Percentiles rank a stretch among this genome's conserved stretches.
Conservation (phyloP, 352 stramenopile species). For the Pythium monospermum region DNA sequence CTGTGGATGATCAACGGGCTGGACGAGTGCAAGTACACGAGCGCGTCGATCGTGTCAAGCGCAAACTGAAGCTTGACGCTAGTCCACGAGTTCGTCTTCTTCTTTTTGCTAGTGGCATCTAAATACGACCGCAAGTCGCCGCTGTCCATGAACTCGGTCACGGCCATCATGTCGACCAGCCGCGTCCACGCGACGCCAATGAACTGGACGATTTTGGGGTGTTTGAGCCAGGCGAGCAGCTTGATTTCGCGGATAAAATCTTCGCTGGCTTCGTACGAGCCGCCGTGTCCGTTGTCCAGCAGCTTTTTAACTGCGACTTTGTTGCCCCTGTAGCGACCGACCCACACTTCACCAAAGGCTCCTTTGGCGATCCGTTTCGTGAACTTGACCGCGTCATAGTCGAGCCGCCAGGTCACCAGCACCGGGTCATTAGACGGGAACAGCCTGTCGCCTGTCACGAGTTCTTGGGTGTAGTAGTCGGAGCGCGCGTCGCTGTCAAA, state of each 20-base stretch:
- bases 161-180: conserved; percentile 57
- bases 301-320: conserved; percentile 61
- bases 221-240: conserved; percentile 63
- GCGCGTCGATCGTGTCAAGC: conserved; percentile 54
- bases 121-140: conserved; percentile 57
- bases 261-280: conserved; percentile 46
- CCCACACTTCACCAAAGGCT: conserved; percentile 67
- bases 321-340: conserved; percentile 52
- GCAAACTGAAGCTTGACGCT: conserved; percentile 49
- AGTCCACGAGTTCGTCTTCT: conserved; percentile 24
- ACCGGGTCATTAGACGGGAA: conserved; percentile 69
- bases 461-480: conserved; percentile 48
- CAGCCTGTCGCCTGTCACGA: conserved; percentile 50
- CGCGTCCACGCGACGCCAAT: conserved; percentile 73
- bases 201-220: conserved; percentile 63
- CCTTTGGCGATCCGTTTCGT: conserved; percentile 61
- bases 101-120: conserved; percentile 26
- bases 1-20: conserved; percentile 61
- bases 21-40: conserved; percentile 69
- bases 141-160: conserved; percentile 68
- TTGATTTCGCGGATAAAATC: conserved; percentile 67
- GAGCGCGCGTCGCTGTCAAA: conserved; percentile 59
- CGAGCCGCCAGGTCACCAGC: conserved; percentile 64
- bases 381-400: conserved; percentile 64
- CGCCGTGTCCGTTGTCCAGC: conserved; percentile 31